Percentiles rank a stretch among this genome's conserved stretches.
phyloP scores from a whole-genome alignment of 805 yeast species.

The Yamadazyma olivae region DNA sequence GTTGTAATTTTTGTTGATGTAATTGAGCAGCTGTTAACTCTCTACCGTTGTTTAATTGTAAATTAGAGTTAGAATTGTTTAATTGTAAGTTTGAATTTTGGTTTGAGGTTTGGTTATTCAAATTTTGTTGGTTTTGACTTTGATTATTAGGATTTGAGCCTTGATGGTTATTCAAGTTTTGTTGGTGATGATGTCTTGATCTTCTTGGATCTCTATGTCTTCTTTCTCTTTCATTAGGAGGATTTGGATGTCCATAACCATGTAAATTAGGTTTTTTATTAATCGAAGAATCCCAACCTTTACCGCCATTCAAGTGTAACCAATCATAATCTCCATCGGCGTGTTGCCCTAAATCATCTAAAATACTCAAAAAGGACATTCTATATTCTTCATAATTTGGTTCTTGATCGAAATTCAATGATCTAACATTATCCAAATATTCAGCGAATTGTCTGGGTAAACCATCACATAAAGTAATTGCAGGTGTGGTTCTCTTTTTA shows the following conservation, averaged over 20 bases:
- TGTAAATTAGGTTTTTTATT: conserved; percentile 92
- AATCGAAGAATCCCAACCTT: conserved; percentile 89
- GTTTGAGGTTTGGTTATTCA: conserved; percentile 5
- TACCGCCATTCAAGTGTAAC: conserved; percentile 94
- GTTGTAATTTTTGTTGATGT: conserved; percentile 47
- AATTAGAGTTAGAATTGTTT: background rate
- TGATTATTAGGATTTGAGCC: conserved; percentile 13
- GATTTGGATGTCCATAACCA: conserved; percentile 95
- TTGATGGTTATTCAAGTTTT: conserved; percentile 13
- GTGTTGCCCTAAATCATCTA: conserved; percentile 54
- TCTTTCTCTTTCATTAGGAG: conserved; percentile 49
- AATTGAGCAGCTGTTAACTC: conserved; percentile 45
- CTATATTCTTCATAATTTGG: conserved; percentile 86
- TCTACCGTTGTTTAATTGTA: conserved; percentile 8
- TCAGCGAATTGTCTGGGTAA: conserved; percentile 91
- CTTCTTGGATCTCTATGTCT: conserved; percentile 47
- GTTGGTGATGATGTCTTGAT: conserved; percentile 30
- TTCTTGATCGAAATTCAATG: conserved; percentile 85
- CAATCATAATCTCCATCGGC: conserved; percentile 94
- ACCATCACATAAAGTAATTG: conserved; percentile 82
- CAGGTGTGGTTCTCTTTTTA: conserved; percentile 86
- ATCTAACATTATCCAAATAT: conserved; percentile 84
- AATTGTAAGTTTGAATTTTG: conserved; percentile 6
- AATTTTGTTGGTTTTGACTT: conserved; percentile 1
- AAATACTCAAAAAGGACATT: conserved; percentile 55